Base-by-base conservation (phyloP, 345 rosid genomes). In the Heritiera fomes region DNA sequence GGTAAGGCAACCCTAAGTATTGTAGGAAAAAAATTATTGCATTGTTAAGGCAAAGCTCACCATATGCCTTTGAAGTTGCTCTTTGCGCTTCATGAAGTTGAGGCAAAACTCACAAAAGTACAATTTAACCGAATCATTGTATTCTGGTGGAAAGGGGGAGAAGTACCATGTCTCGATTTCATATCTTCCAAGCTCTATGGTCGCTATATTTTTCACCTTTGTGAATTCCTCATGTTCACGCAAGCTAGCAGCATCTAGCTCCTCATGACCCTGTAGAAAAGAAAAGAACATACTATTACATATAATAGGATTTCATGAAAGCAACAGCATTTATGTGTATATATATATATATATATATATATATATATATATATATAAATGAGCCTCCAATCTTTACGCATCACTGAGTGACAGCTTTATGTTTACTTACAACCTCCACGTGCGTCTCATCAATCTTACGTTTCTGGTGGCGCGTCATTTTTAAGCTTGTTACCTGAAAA, bases 151-250 rank as follows among this genome's bases (percentile, higher is more conserved):
- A 81, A 97, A 97, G 13, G 99, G 99, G 40, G 99, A 97, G 88
- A 97, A 97, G 86, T 97, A 97, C 99, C 99, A 97, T 4, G 99
- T 97, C 87, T 97, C 99, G 55, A 97, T 97, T 85, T 97, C 99
- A 77, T 97, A 97, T 81, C 97, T 91, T 82, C 99, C 99, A 80
- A 97, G 98, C 84, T 94, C 99, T 71, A 97, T 91, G 53, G 98
- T 94, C 18, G 98, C 98, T 68, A 97, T 94, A 85, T 97, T 97
- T 83, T 97, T 97, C 65, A 97, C 99, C 88, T 97, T 97, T 10
- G 99, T 97, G 80, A 97, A 97, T 78, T 97, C 99, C 85, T 97
- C 99, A 70, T 97, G 99, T 75, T 97, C 99, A 69, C 98, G 97
- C 84, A 96, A 88, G 81, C 99, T 96, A 64, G 99, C 99, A 75